phyloP scores from a whole-genome alignment of 1,139 yeast species.

The Yarrowia galli region DNA sequence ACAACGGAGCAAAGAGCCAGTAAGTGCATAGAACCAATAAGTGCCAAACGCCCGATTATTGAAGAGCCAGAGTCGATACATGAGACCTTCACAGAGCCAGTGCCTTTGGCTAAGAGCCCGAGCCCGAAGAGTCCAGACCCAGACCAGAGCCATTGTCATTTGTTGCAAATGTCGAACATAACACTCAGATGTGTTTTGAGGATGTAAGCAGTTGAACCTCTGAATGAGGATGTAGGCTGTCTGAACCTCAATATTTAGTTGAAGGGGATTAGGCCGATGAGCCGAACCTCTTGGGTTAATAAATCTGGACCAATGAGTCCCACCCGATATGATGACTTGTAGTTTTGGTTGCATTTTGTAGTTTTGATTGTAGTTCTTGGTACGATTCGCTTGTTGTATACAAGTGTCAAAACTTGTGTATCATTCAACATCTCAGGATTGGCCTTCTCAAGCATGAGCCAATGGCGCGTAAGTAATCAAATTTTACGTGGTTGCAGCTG shows the following conservation, averaged over 20 bases:
- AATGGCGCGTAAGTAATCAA: too few species aligned
- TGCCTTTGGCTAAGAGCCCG: constrained; percentile 10
- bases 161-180: constrained; percentile 20
- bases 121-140: background rate
- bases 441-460: too few species aligned
- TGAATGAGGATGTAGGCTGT: constrained; percentile 32
- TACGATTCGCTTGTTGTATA: too few species aligned
- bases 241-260: constrained; percentile 31
- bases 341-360: background rate
- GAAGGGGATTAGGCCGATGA: constrained; percentile 27
- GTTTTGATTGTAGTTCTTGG: background rate
- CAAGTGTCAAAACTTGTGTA: too few species aligned
- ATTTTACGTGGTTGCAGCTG: too few species aligned
- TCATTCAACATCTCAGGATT: too few species aligned
- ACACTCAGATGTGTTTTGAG: constrained; percentile 24
- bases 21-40: too few species aligned
- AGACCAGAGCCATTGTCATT: constrained; percentile 16
- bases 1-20: too few species aligned
- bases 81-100: background rate
- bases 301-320: constrained; percentile 25
- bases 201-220: constrained; percentile 35
- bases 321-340: constrained; percentile 8
- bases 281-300: constrained; percentile 36
- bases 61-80: constrained; percentile 4
- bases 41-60: background rate